These are phyloP conservation scores for Xerocomellus dryophilus DNA, from an alignment of 768 basidiomycete species.

Conservation along the genomic window DNA sequence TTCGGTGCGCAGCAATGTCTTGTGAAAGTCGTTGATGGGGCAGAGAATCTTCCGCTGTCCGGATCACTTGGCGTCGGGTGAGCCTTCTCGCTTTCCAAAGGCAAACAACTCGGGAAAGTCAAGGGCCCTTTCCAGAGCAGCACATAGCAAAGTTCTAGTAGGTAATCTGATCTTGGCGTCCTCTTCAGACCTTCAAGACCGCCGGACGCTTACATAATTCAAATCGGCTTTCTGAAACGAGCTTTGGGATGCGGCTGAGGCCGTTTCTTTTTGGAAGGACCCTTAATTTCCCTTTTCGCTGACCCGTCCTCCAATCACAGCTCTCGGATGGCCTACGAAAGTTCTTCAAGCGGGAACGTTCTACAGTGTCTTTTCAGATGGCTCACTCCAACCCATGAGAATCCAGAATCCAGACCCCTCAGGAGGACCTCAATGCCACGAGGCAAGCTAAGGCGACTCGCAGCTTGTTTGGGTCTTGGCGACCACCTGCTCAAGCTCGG, in stretches of 20 bases:
- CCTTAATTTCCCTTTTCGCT: too few species aligned
- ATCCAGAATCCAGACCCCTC: neutral
- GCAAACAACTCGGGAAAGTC: neutral
- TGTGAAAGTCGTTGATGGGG: neutral
- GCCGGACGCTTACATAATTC: too few species aligned
- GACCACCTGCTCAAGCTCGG: neutral
- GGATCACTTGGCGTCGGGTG: neutral
- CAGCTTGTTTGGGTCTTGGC: neutral
- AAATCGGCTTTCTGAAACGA: too few species aligned
- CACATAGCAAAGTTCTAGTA: neutral
- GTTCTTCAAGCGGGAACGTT: too few species aligned
- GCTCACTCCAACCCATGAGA: slow-evolving; percentile 1
- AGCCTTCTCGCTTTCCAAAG: neutral
- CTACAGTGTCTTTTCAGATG: too few species aligned
- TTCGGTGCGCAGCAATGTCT: neutral
- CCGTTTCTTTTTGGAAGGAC: too few species aligned
- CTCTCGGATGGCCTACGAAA: too few species aligned
- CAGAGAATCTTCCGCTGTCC: neutral
- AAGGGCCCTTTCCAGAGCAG: neutral
- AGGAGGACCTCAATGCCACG: neutral
- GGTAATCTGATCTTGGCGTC: neutral
- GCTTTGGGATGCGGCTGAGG: too few species aligned
- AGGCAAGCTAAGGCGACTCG: too few species aligned
- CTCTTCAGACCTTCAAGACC: too few species aligned
- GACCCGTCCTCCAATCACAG: too few species aligned